phyloP scores from a whole-genome alignment of 345 rosid species.

The Lepidium aucheri region DNA sequence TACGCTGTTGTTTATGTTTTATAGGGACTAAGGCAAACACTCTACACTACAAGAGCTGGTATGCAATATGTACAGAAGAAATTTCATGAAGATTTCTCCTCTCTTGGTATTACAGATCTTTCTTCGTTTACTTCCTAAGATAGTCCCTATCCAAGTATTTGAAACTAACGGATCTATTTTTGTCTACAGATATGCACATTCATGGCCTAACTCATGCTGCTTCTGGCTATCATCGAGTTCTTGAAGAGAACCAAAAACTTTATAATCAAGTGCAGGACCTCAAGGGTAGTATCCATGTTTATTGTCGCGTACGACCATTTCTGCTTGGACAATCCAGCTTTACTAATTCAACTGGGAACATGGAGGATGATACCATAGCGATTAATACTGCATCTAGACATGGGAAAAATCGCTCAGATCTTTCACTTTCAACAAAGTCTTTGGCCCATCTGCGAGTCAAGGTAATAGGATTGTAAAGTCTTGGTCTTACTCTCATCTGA shows the following conservation, averaged over 20 bases:
- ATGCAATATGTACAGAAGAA: conserved; percentile 81
- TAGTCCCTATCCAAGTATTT: not conserved
- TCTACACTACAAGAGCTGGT: conserved; percentile 74
- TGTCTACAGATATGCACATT: conserved; percentile 59
- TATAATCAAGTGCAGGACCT: conserved; percentile 97
- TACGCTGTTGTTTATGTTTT: not conserved
- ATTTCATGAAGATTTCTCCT: conserved; percentile 72
- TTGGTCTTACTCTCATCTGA: not conserved
- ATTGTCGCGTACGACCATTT: conserved; percentile 92
- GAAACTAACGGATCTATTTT: not conserved
- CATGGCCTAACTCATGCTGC: conserved; percentile 93
- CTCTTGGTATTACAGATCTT: conserved; percentile 48
- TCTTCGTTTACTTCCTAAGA: not conserved
- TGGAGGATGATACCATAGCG: conserved; percentile 68
- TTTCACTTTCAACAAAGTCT: conserved; percentile 88
- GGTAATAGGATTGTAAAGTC: conserved; percentile 31
- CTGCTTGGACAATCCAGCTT: conserved; percentile 58
- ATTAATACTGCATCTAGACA: conserved; percentile 65
- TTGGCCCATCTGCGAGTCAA: conserved; percentile 85
- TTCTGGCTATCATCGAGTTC: conserved; percentile 85
- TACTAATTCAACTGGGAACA: conserved; percentile 49
- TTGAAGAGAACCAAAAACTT: conserved; percentile 89
- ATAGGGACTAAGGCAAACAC: conserved; percentile 66
- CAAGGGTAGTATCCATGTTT: conserved; percentile 94
- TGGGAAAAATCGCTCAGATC: conserved; percentile 68